A percentile compares a stretch with the other conserved stretches of the same genome.
Conservation (phyloP, 2,329 filamentous ascomycete genomes). For the Pseudogymnoascus sp. region DNA sequence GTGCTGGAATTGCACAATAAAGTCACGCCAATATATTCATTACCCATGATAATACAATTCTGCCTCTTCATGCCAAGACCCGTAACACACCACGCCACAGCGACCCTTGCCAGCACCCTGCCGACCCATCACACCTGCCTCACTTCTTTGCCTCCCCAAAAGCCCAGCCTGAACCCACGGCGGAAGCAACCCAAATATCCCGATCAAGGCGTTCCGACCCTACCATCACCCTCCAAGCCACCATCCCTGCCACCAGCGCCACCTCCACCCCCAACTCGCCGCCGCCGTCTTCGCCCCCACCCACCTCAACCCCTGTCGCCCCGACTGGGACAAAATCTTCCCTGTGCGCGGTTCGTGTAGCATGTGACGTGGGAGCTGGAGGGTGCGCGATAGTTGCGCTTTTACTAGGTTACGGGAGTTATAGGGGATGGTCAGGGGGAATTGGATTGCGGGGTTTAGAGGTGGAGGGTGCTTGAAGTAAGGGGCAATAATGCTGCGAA, state of each 20-base stretch:
- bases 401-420: not conserved
- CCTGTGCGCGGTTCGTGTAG: not conserved
- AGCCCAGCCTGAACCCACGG: not conserved
- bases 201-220: not conserved
- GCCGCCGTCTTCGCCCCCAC: constrained; percentile 8
- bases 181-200: not conserved
- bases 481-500: not conserved
- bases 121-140: not conserved
- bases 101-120: not conserved
- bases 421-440: too few relatives aligned
- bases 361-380: not conserved
- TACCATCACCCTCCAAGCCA: not conserved
- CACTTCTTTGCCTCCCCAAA: not conserved
- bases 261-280: not conserved
- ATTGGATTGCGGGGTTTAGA: not conserved
- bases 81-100: not conserved
- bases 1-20: too few relatives aligned
- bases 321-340: constrained; percentile 27
- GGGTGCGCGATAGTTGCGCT: not conserved
- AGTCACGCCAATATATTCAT: not conserved
- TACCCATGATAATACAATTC: not conserved
- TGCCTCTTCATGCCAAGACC: not conserved
- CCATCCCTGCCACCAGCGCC: not conserved
- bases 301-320: constrained; percentile 20
- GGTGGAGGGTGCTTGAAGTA: not conserved